Conservation (phyloP, 805 yeast species). For the Starmerella lactis-condensi region DNA sequence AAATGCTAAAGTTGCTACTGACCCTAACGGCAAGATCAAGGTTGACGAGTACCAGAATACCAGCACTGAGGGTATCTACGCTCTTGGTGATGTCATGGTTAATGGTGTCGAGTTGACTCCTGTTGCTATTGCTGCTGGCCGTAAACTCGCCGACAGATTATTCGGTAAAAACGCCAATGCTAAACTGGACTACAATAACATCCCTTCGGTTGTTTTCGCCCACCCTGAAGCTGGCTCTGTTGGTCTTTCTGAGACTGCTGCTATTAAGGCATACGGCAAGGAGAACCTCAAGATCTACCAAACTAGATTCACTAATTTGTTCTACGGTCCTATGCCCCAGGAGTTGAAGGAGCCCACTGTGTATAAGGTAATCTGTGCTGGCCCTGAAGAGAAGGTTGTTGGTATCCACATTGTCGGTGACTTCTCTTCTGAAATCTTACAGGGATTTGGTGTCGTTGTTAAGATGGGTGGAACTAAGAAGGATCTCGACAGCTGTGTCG, state of each 20-base stretch:
- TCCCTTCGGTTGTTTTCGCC: constrained; percentile 92
- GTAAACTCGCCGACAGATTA: constrained; percentile 76
- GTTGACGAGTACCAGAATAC: constrained; percentile 86
- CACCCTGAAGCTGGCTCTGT: constrained; percentile 96
- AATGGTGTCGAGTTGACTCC: constrained; percentile 91
- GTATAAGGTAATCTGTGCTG: constrained; percentile 64
- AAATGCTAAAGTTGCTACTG: constrained; percentile 48
- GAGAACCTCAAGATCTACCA: constrained; percentile 65
- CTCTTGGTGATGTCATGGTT: constrained; percentile 90
- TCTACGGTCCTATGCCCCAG: constrained; percentile 59
- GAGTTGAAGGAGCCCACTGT: constrained; percentile 65
- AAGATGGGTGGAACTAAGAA: constrained; percentile 98
- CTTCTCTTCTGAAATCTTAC: constrained; percentile 74
- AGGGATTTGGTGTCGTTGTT: constrained; percentile 95
- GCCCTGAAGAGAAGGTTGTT: constrained; percentile 77
- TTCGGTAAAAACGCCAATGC: constrained; percentile 50
- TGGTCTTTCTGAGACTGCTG: constrained; percentile 69
- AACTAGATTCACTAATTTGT: constrained; percentile 79
- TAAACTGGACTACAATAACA: constrained; percentile 67
- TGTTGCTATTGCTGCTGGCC: constrained; percentile 96
- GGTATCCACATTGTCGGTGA: constrained; percentile 93
- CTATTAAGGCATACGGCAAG: constrained; percentile 58
- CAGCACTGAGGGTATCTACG: constrained; percentile 46
- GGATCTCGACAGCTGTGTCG: constrained; percentile 89
- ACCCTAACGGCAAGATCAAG: constrained; percentile 40